Base-by-base conservation (phyloP, 352 stramenopile species). In the Saprolegnia parasitica region DNA sequence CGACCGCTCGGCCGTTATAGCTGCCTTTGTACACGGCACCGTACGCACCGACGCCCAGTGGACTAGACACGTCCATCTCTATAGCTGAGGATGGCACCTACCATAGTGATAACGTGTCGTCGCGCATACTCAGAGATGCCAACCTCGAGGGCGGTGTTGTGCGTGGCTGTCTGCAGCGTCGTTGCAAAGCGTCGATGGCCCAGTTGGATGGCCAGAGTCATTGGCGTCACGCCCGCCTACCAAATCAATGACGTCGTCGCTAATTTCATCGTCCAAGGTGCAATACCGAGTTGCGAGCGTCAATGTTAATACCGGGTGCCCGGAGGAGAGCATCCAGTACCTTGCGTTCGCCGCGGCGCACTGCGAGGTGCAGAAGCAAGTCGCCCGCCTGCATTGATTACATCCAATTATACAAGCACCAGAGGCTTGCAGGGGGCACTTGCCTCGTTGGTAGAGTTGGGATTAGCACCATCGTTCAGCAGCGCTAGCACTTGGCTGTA, bases 1-100 rank as follows among this genome's bases (percentile, higher is more conserved):
- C 74, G 32, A 77, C 35, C 3, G 63, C 68, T 29, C 65, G 47
- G 0, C 55, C 57, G 1, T 52, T 50, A 35, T 76, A 79, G 20
- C 55, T 66, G 15, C 62, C 74, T 4, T 77, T 61, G 72, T 71
- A 76, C 9, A 79, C 72, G 32, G 74, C 72, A 16, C 72, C 74
- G 26, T 71, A 76, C 58, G 61, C 29, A 67, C 71, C 56, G 16
- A 8, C 8, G 23, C 52, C 52, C 23, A 58, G 15, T 16, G 39
- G 39, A 16, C 15, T 46, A 46, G 8, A 8, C 39, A 15, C 39
- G 8, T 46, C 39, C 8, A 16, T 46, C 8, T 16, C 8, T 16
- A 46, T 8, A 16, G 8, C 39, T 16, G 8, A 16, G 8, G 15
- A 16, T 8, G 39, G 39, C 39, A 46, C 39, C 39, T 46, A 46